Conservation (phyloP, 176 grass and related monocot species). For the Aegilops tauschii region DNA sequence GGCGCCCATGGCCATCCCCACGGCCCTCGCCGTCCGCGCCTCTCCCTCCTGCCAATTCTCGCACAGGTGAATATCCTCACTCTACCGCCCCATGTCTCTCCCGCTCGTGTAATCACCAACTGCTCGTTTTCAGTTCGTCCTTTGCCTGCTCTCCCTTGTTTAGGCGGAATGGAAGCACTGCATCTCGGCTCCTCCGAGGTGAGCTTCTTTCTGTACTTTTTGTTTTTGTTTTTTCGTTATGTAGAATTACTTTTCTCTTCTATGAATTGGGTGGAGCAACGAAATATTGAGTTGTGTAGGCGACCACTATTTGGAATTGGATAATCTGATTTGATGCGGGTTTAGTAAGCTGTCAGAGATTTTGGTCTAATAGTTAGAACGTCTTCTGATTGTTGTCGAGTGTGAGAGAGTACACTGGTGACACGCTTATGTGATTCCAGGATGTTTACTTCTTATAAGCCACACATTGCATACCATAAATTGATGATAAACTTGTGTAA, state of each 20-base stretch:
- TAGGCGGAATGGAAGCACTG: slow-evolving; percentile 22
- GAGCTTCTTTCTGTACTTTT: neutral
- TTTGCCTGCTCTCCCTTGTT: neutral
- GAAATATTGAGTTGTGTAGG: neutral
- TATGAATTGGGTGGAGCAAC: neutral
- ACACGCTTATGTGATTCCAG: neutral
- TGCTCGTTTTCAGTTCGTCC: slow-evolving; percentile 4
- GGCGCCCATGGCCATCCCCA: slow-evolving; percentile 40
- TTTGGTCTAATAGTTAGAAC: neutral
- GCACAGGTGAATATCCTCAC: neutral
- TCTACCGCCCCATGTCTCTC: neutral
- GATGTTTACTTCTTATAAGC: neutral
- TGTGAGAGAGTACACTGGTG: neutral
- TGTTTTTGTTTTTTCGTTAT: neutral
- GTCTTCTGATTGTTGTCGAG: neutral
- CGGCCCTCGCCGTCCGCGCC: slow-evolving; percentile 32
- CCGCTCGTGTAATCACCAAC: neutral
- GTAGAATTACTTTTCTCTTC: neutral
- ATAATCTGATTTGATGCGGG: slow-evolving; percentile 8
- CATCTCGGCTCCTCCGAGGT: slow-evolving; percentile 26
- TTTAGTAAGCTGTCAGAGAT: neutral
- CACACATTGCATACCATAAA: neutral
- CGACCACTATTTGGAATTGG: neutral
- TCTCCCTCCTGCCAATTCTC: neutral
- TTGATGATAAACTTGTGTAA: neutral